phyloP scores from a whole-genome alignment of 2,329 filamentous ascomycete genomes.

The Ramularia endophylla region DNA sequence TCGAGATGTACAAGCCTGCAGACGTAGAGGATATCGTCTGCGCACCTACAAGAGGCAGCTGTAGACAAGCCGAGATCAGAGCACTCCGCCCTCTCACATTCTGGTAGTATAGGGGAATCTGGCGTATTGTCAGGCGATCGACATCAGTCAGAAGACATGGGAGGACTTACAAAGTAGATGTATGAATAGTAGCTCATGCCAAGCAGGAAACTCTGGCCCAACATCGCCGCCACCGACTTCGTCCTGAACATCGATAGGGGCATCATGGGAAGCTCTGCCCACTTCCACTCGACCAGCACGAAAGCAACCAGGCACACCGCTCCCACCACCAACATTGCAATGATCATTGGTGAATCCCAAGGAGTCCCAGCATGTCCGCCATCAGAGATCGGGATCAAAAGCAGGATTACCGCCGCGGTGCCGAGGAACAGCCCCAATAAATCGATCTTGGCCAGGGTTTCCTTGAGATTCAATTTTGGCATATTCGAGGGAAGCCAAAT shows the following conservation, averaged over 20 bases:
- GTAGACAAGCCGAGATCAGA: conserved; percentile 47
- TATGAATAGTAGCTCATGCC: conserved; percentile 55
- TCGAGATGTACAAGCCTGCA: conserved; percentile 55
- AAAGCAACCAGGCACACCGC: conserved; percentile 39
- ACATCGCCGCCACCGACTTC: conserved; percentile 48
- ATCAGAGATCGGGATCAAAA: conserved; percentile 59
- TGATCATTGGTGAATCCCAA: conserved; percentile 53
- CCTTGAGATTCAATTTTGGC: conserved; percentile 40
- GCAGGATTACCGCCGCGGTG: conserved; percentile 51
- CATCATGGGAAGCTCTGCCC: conserved; percentile 54
- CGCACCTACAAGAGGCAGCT: conserved; percentile 44
- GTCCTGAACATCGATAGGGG: conserved; percentile 52
- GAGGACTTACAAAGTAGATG: conserved; percentile 48
- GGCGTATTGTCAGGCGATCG: background rate
- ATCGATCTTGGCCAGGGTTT: conserved; percentile 53
- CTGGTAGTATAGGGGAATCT: conserved; percentile 49
- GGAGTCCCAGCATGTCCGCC: conserved; percentile 41
- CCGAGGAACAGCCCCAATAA: conserved; percentile 52
- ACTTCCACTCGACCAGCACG: conserved; percentile 50
- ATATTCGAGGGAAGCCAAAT: conserved; percentile 50
- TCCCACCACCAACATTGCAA: conserved; percentile 53
- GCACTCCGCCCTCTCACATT: conserved; percentile 46
- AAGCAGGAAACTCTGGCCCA: conserved; percentile 55
- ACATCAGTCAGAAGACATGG: conserved; percentile 31
- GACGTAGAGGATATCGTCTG: conserved; percentile 44